phyloP scores from a whole-genome alignment of 805 yeast species.

The Saturnispora silvae region DNA sequence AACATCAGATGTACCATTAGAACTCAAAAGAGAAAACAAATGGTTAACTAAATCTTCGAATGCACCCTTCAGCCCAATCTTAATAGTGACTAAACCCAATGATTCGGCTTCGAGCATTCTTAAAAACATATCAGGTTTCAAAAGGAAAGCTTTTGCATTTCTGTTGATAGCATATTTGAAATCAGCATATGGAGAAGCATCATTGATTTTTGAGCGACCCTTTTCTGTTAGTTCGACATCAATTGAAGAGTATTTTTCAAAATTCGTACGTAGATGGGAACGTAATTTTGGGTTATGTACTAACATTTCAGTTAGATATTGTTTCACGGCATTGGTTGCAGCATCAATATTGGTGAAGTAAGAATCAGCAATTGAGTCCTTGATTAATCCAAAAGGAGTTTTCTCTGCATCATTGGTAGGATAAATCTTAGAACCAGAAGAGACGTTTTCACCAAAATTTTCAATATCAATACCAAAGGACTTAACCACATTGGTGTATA shows the following conservation, averaged over 20 bases:
- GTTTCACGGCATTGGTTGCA: constrained; percentile 59
- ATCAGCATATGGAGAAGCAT: constrained; percentile 72
- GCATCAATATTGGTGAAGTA: constrained; percentile 41
- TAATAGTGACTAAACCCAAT: constrained; percentile 58
- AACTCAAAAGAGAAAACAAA: constrained; percentile 44
- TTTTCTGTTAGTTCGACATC: constrained; percentile 76
- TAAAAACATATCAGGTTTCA: constrained; percentile 70
- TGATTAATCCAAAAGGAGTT: constrained; percentile 52
- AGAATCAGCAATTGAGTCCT: constrained; percentile 26
- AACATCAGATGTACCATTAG: constrained; percentile 69
- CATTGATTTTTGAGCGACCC: constrained; percentile 67
- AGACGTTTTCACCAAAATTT: constrained; percentile 74
- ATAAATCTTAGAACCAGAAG: constrained; percentile 55
- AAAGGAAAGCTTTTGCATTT: constrained; percentile 61
- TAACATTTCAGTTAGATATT: constrained; percentile 68
- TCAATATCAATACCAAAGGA: constrained; percentile 71
- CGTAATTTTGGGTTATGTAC: constrained; percentile 74
- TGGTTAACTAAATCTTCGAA: constrained; percentile 36
- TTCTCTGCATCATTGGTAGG: constrained; percentile 57
- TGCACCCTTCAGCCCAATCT: constrained; percentile 43
- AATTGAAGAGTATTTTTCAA: constrained; percentile 52
- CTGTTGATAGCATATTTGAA: constrained; percentile 85
- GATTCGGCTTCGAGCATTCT: constrained; percentile 90
- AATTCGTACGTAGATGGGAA: constrained; percentile 53
- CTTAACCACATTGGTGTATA: constrained; percentile 49